A percentile compares a stretch with the other conserved stretches of the same genome.
Conservation (phyloP, 139 green algal genomes). For the Ettlia oleoabundans region DNA sequence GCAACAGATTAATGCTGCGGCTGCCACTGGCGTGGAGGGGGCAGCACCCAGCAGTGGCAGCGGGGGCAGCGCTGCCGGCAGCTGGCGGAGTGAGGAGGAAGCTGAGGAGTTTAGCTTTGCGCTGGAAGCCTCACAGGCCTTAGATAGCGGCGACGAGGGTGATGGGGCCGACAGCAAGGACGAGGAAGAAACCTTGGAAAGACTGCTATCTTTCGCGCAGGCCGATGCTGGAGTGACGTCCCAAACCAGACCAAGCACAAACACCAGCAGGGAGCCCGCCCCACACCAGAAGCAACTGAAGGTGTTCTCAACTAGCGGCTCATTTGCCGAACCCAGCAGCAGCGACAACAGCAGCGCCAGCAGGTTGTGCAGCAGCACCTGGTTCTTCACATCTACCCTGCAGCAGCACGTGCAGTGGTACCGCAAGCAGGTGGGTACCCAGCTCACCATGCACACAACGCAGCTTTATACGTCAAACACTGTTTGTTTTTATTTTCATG, state of each 20-base stretch:
- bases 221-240: no score
- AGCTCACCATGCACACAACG: background rate
- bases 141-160: background rate
- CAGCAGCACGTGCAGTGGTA: slow-evolving; percentile 22
- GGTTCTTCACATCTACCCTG: slow-evolving; percentile 8
- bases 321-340: background rate
- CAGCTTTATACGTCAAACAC: no score
- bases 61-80: background rate
- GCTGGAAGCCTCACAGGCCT: background rate
- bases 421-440: background rate
- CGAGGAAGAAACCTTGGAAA: background rate
- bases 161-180: background rate
- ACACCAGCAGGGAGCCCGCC: no score
- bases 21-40: no score
- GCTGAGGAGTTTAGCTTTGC: background rate
- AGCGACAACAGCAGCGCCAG: background rate
- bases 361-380: background rate
- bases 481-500: no score
- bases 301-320: background rate
- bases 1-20: slow-evolving; percentile 12
- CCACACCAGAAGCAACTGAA: no score
- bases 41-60: background rate
- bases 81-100: background rate
- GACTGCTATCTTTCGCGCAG: no score
- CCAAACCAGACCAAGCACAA: no score